These are phyloP conservation scores for Penicillium chermesinum DNA, from an alignment of 495 filamentous ascomycete species.

Conservation along the genomic window DNA sequence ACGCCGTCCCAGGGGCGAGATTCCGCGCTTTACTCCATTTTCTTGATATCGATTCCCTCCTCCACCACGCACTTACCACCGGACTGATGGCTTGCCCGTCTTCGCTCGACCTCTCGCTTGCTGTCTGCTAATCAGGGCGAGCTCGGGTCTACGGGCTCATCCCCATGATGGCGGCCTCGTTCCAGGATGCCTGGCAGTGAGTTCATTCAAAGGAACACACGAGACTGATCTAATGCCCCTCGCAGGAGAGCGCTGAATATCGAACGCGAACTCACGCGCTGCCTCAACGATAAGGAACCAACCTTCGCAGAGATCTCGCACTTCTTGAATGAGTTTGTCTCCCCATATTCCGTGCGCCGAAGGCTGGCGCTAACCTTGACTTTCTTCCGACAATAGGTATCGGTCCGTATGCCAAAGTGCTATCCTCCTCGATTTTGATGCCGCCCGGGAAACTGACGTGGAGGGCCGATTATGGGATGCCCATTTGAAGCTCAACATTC, in stretches of 20 bases:
- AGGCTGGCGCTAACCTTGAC: slow-evolving; percentile 14
- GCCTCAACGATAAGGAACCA: slow-evolving; percentile 48
- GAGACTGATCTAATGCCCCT: background rate
- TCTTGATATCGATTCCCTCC: slow-evolving; percentile 7
- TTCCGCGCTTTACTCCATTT: slow-evolving; percentile 18
- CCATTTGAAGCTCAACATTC: slow-evolving; percentile 69
- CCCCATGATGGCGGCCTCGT: slow-evolving; percentile 45
- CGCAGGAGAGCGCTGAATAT: slow-evolving; percentile 40
- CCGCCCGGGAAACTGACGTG: slow-evolving; percentile 55
- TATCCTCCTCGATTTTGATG: slow-evolving; percentile 69
- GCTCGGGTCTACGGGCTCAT: slow-evolving; percentile 32
- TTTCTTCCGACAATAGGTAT: slow-evolving; percentile 46
- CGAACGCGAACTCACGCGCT: slow-evolving; percentile 46
- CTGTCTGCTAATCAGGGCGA: slow-evolving; percentile 54
- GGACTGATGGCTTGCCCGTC: slow-evolving; percentile 43
- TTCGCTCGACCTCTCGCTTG: slow-evolving; percentile 39
- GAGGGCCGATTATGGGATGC: slow-evolving; percentile 74
- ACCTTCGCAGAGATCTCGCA: slow-evolving; percentile 55
- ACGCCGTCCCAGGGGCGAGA: slow-evolving; percentile 1
- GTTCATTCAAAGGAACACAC: too few relatives aligned
- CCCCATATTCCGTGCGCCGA: slow-evolving; percentile 10
- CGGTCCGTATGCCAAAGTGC: slow-evolving; percentile 64
- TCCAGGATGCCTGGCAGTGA: slow-evolving; percentile 49
- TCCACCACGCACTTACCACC: slow-evolving; percentile 1
- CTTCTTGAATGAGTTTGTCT: slow-evolving; percentile 53